phyloP scores from a whole-genome alignment of 257 asterid genomes.

The Scutellaria galericulata region DNA sequence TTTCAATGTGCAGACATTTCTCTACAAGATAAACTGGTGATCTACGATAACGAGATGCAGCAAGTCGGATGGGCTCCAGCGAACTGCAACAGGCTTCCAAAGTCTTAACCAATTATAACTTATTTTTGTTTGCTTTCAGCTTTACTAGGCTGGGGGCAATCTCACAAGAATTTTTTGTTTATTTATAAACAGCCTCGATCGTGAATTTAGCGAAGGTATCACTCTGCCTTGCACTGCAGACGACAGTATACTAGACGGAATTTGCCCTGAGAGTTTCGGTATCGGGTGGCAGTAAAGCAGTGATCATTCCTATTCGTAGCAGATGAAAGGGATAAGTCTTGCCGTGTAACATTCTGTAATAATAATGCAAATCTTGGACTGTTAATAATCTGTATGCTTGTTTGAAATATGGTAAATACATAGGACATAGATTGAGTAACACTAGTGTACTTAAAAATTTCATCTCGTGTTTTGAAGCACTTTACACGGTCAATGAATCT shows the following conservation, averaged over 20 bases:
- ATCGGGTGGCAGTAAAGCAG: slow-evolving; percentile 30
- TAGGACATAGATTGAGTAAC: slow-evolving; percentile 2
- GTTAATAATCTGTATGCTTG: neutral
- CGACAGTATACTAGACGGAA: slow-evolving; percentile 34
- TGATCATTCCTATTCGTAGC: slow-evolving; percentile 11
- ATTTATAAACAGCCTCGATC: slow-evolving; percentile 44
- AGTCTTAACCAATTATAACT: slow-evolving; percentile 45
- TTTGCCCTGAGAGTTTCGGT: slow-evolving; percentile 36
- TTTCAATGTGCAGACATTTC: slow-evolving; percentile 62
- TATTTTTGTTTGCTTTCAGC: slow-evolving; percentile 38
- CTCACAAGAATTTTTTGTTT: slow-evolving; percentile 45
- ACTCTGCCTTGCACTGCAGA: slow-evolving; percentile 31
- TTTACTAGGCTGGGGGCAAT: slow-evolving; percentile 42
- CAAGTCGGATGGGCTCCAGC: slow-evolving; percentile 78
- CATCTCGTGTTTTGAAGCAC: neutral
- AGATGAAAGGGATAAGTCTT: slow-evolving; percentile 5
- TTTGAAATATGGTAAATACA: slow-evolving; percentile 20
- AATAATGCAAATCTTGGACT: slow-evolving; percentile 26
- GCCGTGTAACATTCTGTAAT: slow-evolving; percentile 25
- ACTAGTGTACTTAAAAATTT: neutral
- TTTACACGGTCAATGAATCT: neutral
- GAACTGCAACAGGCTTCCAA: slow-evolving; percentile 62
- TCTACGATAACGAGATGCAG: slow-evolving; percentile 77
- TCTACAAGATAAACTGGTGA: slow-evolving; percentile 83
- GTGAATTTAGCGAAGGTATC: slow-evolving; percentile 19